These are phyloP conservation scores for Claviceps cyperi DNA, from an alignment of 2,329 filamentous ascomycete genomes.

Conservation along the genomic window DNA sequence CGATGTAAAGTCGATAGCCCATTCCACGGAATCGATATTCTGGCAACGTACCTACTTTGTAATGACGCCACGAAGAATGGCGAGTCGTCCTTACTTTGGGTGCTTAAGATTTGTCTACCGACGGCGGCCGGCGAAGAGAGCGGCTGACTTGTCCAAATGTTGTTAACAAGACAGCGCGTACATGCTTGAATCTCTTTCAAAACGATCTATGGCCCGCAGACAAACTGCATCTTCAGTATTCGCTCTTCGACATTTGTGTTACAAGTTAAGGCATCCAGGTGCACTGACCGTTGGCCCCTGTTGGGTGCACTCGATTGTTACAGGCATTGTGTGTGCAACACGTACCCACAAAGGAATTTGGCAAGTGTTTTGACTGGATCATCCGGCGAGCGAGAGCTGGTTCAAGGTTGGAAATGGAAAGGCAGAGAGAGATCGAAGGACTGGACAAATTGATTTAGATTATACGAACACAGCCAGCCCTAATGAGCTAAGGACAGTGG, in stretches of 20 bases:
- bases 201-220: background rate
- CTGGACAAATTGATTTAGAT: background rate
- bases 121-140: background rate
- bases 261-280: conserved; percentile 2
- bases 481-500: background rate
- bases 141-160: background rate
- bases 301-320: background rate
- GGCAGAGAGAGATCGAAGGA: background rate
- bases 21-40: background rate
- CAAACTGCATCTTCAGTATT: background rate
- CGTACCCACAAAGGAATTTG: background rate
- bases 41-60: background rate
- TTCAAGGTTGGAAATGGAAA: no score
- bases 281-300: conserved; percentile 1
- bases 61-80: background rate
- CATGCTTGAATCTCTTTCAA: background rate
- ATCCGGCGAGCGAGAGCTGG: background rate
- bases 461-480: background rate
- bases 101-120: background rate
- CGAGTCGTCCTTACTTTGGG: background rate
- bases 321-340: conserved; percentile 3
- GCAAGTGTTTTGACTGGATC: background rate
- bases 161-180: background rate
- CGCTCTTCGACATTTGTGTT: conserved; percentile 1
- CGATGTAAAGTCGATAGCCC: background rate